phyloP scores from a whole-genome alignment of 192 early-diverging fungal genomes.

The Coemansia sp. region DNA sequence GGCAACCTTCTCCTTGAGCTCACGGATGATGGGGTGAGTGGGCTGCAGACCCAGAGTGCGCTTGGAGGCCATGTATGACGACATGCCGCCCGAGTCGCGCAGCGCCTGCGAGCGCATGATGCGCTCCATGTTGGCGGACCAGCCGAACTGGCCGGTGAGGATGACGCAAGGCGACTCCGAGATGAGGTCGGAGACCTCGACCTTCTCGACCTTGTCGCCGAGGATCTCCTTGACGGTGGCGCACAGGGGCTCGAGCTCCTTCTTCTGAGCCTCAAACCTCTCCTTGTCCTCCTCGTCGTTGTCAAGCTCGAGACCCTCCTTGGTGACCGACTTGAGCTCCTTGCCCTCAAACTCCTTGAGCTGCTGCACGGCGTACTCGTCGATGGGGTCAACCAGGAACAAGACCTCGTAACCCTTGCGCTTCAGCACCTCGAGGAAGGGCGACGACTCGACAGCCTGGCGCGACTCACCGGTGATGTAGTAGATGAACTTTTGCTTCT shows the following conservation, averaged over 20 bases:
- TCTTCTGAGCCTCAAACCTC: conserved; percentile 90
- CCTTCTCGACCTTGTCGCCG: conserved; percentile 97
- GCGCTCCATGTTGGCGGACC: conserved; percentile 99
- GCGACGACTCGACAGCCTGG: conserved; percentile 92
- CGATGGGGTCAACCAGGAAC: conserved; percentile 99
- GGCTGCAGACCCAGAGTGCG: conserved; percentile 99
- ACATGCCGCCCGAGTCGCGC: conserved; percentile 97
- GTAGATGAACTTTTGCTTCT: conserved; percentile 99
- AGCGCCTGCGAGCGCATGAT: conserved; percentile 99
- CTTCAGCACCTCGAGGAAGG: conserved; percentile 98
- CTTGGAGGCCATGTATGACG: conserved; percentile 99
- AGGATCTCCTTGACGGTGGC: conserved; percentile 97
- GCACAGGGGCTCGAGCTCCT: conserved; percentile 89
- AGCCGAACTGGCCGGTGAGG: conserved; percentile 98
- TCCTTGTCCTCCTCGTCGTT: conserved; percentile 99
- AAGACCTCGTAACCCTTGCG: conserved; percentile 99
- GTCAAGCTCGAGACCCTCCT: conserved; percentile 99
- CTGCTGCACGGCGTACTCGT: conserved; percentile 98
- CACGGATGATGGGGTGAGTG: conserved; percentile 90
- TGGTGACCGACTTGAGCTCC: conserved; percentile 96
- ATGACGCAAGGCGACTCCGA: conserved; percentile 97
- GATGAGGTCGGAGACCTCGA: conserved; percentile 93
- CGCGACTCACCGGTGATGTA: conserved; percentile 97
- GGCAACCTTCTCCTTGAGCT: conserved; percentile 89
- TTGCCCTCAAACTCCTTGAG: conserved; percentile 99